Evolutionary conservation across 768 basidiomycete genomes (phyloP).

Genomic region (Boletus rex-veris): DNA sequence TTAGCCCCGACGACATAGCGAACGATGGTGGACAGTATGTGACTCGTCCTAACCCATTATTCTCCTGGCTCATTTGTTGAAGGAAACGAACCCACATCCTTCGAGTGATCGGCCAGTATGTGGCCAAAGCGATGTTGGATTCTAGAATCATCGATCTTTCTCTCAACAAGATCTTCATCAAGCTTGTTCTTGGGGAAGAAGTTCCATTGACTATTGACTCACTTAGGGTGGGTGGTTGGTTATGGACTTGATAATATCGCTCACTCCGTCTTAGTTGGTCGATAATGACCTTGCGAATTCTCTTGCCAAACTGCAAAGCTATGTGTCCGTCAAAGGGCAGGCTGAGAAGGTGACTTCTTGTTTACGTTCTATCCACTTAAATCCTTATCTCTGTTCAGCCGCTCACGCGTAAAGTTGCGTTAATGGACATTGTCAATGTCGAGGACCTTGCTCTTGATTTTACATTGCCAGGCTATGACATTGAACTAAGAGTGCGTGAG

Average conservation of each 20-base stretch:
- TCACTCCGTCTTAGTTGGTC: conserved; percentile 53
- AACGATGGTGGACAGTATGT: conserved; percentile 76
- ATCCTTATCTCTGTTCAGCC: conserved; percentile 21
- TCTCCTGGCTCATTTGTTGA: conserved; percentile 4
- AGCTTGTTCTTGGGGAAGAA: conserved; percentile 82
- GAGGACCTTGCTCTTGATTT: conserved; percentile 94
- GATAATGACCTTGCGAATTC: conserved; percentile 86
- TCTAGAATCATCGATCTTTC: conserved; percentile 96
- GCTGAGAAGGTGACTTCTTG: conserved; percentile 52
- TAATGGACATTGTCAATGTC: conserved; percentile 62
- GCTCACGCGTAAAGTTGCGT: conserved; percentile 53
- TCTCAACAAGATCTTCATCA: conserved; percentile 94
- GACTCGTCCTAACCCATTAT: background rate
- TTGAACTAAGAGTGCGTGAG: conserved; percentile 74
- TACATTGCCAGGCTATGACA: conserved; percentile 92
- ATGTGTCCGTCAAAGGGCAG: conserved; percentile 48
- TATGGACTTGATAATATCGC: background rate
- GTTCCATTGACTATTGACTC: conserved; percentile 81
- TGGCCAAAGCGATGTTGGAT: conserved; percentile 95
- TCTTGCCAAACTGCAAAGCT: conserved; percentile 69
- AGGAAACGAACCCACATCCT: conserved; percentile 86
- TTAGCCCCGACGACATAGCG: conserved; percentile 61
- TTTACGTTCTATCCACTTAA: background rate
- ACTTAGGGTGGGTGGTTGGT: conserved; percentile 59
- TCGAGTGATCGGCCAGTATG: conserved; percentile 90